phyloP scores from a whole-genome alignment of 176 grass and related monocot genomes.

The Oropetium thomaeum region DNA sequence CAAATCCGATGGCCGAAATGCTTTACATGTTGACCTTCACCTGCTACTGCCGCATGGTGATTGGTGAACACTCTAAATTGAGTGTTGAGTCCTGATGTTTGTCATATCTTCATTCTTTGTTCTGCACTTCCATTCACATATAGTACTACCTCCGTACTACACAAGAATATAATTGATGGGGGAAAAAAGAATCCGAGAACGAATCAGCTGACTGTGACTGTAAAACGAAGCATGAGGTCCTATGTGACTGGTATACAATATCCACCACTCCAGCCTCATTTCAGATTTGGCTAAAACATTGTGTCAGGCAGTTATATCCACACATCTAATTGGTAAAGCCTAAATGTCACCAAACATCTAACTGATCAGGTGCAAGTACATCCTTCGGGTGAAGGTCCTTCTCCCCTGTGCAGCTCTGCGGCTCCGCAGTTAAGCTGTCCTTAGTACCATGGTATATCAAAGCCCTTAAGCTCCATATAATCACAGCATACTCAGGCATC shows the following conservation, averaged over 20 bases:
- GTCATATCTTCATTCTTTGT: no score
- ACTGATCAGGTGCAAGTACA: conserved; percentile 4
- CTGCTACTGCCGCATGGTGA: no score
- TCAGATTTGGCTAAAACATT: background rate
- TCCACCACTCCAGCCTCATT: background rate
- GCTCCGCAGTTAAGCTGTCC: background rate
- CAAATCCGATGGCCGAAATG: background rate
- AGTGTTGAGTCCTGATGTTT: background rate
- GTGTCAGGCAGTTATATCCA: background rate
- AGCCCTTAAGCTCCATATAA: background rate
- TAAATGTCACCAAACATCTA: conserved; percentile 30
- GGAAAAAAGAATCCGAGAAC: background rate
- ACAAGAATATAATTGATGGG: background rate
- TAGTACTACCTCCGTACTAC: no score
- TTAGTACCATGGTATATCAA: background rate
- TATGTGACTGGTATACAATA: conserved; percentile 3
- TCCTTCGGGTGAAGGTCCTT: background rate
- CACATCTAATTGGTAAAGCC: conserved; percentile 9
- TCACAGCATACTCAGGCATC: conserved; percentile 33
- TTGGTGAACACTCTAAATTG: no score
- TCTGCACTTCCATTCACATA: background rate
- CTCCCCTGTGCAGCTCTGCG: background rate
- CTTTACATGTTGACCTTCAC: background rate
- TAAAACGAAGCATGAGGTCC: background rate
- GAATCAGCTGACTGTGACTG: background rate